Evolutionary conservation across 2,329 filamentous ascomycete genomes (phyloP), one percentile per base, ranked within the genome.

Genomic region (Ceratocystis eucalypticola): DNA sequence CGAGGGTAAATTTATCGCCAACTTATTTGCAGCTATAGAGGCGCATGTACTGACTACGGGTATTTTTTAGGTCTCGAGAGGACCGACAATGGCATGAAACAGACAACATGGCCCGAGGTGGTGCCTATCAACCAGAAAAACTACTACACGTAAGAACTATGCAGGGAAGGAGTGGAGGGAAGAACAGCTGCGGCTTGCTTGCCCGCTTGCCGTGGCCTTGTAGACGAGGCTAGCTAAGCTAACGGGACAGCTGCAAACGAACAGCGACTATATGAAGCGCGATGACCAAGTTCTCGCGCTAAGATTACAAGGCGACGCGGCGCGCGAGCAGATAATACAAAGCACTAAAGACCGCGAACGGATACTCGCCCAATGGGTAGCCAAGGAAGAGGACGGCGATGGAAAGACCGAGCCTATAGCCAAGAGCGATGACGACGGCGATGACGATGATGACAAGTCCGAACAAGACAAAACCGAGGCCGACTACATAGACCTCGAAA

Each of bases 101-200:
- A 94, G 74, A 89, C 91, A 61, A 95, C 83, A 75, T 99, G 94
- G 93, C 93, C 94, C 8, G 88, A 94, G 73, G 86, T 96, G 67
- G 82, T 84, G 55, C 90, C 94, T 72, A 99, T 99, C 77, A 99
- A 99, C 75, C 94, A 99, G 76, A 99, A 99, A 80, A 99, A 99
- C 76, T 99, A 99, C 77, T 96, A 96, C 76, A 96, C 92, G 90
- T 94, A 81, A 69, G 67, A 65, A n/a, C 28, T 15, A 6, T 17
- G 10, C 20, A 8, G 2, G 10, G 22, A 25, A 8, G 5, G 20
- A 15, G 20, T 46, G 5, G 61, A 4, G 8, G 10, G 20, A 10
- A 41, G 10, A 41, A 25, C 17, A 10, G 1, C 41, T 46, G 61
- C 61, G 30, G 25, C 12, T 33, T 64, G 33, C 17, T 17, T 22